Evolutionary conservation across 345 rosid species (phyloP).

Genomic region (Gossypium turneri): DNA sequence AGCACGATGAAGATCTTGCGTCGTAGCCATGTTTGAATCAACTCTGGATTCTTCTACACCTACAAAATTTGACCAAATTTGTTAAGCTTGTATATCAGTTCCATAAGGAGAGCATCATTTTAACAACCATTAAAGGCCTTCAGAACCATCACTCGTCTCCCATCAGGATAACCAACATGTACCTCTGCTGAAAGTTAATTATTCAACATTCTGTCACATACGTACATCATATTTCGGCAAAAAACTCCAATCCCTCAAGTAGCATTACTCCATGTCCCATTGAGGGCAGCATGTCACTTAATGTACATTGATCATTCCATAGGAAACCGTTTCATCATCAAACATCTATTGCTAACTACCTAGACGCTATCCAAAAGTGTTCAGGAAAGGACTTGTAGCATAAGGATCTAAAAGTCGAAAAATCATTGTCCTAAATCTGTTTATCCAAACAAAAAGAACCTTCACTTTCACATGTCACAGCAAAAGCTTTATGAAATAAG

Average conservation of each 20-base stretch:
- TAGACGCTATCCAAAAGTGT: neutral
- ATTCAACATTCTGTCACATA: neutral
- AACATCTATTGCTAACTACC: neutral
- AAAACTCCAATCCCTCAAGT: neutral
- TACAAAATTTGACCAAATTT: constrained; percentile 22
- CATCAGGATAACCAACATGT: neutral
- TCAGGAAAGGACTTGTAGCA: neutral
- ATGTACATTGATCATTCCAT: neutral
- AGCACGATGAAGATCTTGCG: constrained; percentile 82
- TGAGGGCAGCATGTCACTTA: neutral
- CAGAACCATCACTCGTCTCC: neutral
- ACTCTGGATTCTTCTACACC: constrained; percentile 51
- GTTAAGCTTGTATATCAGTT: constrained; percentile 16
- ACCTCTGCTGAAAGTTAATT: neutral
- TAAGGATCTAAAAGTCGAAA: neutral
- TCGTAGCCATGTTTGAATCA: constrained; percentile 46
- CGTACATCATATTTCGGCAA: neutral
- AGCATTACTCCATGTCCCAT: neutral
- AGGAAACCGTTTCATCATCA: neutral
- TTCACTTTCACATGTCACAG: neutral
- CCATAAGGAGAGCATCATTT: neutral
- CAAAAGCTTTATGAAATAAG: neutral
- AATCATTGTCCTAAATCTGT: neutral
- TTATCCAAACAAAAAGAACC: neutral
- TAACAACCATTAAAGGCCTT: neutral